A percentile compares a stretch with the other conserved stretches of the same genome.
Evolutionary conservation across 805 yeast genomes (phyloP).

Genomic region (Hanseniaspora meyeri): DNA sequence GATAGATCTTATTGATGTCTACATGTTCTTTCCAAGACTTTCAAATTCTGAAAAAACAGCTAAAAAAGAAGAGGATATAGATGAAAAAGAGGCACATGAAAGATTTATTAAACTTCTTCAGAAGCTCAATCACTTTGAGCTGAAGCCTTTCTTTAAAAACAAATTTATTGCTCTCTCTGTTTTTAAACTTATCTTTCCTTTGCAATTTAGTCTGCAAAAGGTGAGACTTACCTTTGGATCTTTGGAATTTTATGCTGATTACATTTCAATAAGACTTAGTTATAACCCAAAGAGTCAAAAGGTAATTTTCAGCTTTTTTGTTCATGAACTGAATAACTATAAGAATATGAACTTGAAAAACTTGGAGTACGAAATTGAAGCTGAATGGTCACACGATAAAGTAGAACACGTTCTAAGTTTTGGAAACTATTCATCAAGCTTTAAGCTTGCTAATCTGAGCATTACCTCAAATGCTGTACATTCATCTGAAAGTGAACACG

Average conservation of each 20-base stretch:
- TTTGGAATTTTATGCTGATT: conserved; percentile 10
- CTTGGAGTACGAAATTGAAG: conserved; percentile 9
- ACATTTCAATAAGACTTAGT: conserved; percentile 2
- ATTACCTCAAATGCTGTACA: neutral
- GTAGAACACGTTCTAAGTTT: neutral
- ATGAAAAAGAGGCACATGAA: neutral
- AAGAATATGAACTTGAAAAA: conserved; percentile 1
- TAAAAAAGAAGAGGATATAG: neutral
- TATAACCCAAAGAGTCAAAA: neutral
- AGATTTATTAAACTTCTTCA: neutral
- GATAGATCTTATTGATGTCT: conserved; percentile 2
- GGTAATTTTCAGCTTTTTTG: neutral
- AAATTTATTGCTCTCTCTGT: neutral
- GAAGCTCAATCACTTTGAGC: neutral
- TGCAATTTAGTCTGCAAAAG: conserved; percentile 10
- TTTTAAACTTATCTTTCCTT: conserved; percentile 2
- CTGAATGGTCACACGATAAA: neutral
- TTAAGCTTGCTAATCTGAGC: conserved; percentile 2
- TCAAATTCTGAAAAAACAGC: neutral
- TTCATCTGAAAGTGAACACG: neutral
- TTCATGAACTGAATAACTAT: conserved; percentile 10
- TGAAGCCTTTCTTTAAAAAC: neutral
- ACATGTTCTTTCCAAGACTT: neutral
- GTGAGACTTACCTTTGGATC: neutral
- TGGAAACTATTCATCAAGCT: neutral